Percentiles rank a stretch among this genome's conserved stretches.
phyloP scores from a whole-genome alignment of 1,284 basidiomycete species.

The Puccinia polysora region DNA sequence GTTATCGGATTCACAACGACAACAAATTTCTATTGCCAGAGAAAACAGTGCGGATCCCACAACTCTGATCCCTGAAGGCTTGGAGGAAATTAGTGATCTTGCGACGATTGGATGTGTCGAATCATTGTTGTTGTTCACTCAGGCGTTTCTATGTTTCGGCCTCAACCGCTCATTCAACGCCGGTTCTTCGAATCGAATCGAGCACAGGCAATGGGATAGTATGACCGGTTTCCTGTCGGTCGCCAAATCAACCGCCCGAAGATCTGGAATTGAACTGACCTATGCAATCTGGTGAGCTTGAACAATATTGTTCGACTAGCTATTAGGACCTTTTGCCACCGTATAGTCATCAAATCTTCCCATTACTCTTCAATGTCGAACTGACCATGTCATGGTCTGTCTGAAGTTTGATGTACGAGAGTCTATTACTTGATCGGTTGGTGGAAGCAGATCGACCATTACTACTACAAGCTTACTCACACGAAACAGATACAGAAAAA shows the following conservation, averaged over 20 bases:
- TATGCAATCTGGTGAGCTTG: conserved; percentile 31
- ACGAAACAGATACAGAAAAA: conserved; percentile 26
- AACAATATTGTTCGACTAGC: neutral
- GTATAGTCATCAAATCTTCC: neutral
- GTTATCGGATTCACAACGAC: conserved; percentile 12
- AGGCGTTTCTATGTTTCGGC: conserved; percentile 31
- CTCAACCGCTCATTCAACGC: neutral
- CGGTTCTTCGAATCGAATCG: neutral
- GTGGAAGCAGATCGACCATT: conserved; percentile 20
- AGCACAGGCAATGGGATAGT: conserved; percentile 26
- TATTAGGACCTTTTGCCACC: neutral
- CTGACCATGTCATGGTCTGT: neutral
- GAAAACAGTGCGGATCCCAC: neutral
- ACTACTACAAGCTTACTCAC: conserved; percentile 13
- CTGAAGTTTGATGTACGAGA: conserved; percentile 33
- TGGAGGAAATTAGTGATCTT: neutral
- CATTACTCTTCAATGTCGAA: neutral
- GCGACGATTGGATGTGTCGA: conserved; percentile 15
- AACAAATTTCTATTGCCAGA: neutral
- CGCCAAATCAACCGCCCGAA: conserved; percentile 20
- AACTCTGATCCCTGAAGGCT: neutral
- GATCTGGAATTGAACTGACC: conserved; percentile 27
- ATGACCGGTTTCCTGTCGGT: conserved; percentile 18
- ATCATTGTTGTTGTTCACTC: conserved; percentile 28
- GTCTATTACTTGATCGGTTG: conserved; percentile 17